Evolutionary conservation across 1,139 yeast species (phyloP).

Genomic region (Hanseniaspora gamundiae): DNA sequence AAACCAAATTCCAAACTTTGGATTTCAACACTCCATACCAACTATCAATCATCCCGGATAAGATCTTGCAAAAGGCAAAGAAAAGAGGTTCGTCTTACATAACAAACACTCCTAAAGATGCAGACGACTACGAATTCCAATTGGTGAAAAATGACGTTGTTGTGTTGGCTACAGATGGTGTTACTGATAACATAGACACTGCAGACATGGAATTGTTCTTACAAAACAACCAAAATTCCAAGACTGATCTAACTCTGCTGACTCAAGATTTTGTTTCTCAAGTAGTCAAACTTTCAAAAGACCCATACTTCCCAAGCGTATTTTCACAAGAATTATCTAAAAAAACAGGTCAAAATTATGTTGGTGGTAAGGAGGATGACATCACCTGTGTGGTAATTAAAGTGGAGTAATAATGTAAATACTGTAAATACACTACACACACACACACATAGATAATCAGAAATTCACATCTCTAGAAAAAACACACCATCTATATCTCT

Average conservation of each 20-base stretch:
- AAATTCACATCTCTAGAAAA: background rate
- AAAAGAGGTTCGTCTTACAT: constrained; percentile 48
- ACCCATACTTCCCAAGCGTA: constrained; percentile 67
- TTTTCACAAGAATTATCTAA: constrained; percentile 72
- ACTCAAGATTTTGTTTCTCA: constrained; percentile 51
- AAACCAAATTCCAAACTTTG: constrained; percentile 72
- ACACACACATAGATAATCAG: too few species aligned
- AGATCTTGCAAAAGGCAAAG: constrained; percentile 43
- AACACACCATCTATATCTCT: background rate
- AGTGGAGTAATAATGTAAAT: constrained; percentile 39
- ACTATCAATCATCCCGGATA: constrained; percentile 69
- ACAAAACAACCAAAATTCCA: constrained; percentile 30
- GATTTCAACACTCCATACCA: constrained; percentile 90
- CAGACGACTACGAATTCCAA: constrained; percentile 33
- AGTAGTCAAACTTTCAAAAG: constrained; percentile 60
- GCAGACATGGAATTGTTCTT: constrained; percentile 58
- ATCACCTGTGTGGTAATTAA: constrained; percentile 68
- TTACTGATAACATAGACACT: constrained; percentile 71
- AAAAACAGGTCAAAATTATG: constrained; percentile 55
- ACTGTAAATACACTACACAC: too few species aligned
- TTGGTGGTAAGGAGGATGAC: constrained; percentile 95
- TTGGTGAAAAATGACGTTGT: constrained; percentile 60
- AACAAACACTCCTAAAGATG: constrained; percentile 37
- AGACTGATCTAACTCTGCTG: constrained; percentile 29
- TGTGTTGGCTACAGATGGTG: constrained; percentile 87